Conservation (phyloP, 176 grass and related monocot species). For the Lolium perenne region DNA sequence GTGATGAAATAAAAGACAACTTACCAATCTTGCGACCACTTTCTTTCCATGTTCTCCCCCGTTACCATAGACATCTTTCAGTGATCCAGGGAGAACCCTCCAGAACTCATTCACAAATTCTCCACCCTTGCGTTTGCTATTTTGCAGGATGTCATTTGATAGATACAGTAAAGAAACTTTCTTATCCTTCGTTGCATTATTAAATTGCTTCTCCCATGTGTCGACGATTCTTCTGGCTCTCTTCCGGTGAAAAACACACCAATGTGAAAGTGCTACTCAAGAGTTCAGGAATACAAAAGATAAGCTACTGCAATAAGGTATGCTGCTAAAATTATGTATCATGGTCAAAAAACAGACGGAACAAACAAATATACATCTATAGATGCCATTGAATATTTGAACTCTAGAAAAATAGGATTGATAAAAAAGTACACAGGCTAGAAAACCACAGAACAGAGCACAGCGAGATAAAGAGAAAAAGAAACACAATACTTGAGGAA, state of each 20-base stretch:
- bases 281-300: constrained; percentile 68
- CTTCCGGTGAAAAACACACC: constrained; percentile 96
- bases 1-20: constrained; percentile 40
- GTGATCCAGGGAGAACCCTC: constrained; percentile 84
- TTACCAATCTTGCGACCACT: constrained; percentile 90
- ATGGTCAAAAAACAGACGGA: constrained; percentile 1
- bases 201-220: constrained; percentile 93
- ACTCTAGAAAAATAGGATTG: constrained; percentile 2
- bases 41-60: constrained; percentile 79
- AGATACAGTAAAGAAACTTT: constrained; percentile 88
- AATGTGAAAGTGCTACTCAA: constrained; percentile 80
- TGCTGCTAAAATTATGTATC: constrained; percentile 4
- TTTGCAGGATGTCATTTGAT: constrained; percentile 98
- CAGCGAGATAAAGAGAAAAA: background rate
- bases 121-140: constrained; percentile 92
- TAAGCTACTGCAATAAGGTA: constrained; percentile 21
- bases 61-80: constrained; percentile 83
- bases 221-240: constrained; percentile 91
- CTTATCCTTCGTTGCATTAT: constrained; percentile 66
- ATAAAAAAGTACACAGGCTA: constrained; percentile 22
- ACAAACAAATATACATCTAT: background rate
- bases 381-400: background rate
- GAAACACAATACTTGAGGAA: constrained; percentile 7
- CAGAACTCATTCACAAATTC: constrained; percentile 99
- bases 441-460: constrained; percentile 4